Conservation (phyloP, 148 eudicot species). For the Salicornia ramosissima region DNA sequence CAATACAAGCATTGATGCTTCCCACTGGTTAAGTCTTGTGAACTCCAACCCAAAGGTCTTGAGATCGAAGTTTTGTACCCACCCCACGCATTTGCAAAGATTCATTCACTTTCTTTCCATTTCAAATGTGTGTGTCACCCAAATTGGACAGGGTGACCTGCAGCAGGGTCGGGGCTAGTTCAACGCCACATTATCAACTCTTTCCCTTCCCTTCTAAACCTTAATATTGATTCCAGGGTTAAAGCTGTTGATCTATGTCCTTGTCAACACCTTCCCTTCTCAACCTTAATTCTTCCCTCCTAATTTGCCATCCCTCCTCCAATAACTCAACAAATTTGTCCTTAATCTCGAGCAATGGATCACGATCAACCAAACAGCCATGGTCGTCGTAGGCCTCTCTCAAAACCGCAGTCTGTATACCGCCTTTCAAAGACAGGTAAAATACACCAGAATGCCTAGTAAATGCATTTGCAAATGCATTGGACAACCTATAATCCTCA, state of each 20-base stretch:
- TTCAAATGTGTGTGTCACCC: too few species aligned
- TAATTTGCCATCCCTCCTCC: conserved; percentile 61
- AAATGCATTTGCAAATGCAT: conserved; percentile 68
- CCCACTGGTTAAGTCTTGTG: too few species aligned
- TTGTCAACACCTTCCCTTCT: conserved; percentile 40
- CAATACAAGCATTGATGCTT: too few species aligned
- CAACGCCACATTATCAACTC: too few species aligned
- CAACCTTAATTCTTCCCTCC: conserved; percentile 44
- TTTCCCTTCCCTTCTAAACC: too few species aligned
- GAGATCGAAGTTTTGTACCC: too few species aligned
- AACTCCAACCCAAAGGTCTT: too few species aligned
- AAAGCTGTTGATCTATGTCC: conserved; percentile 45
- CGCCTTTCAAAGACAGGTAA: conserved; percentile 80
- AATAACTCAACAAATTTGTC: conserved; percentile 74
- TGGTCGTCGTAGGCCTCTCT: conserved; percentile 86
- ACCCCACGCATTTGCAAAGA: too few species aligned
- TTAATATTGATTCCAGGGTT: too few species aligned
- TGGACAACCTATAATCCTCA: conserved; percentile 77
- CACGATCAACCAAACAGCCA: conserved; percentile 62
- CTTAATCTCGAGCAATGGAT: conserved; percentile 64
- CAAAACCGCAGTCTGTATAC: conserved; percentile 78
- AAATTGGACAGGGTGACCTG: too few species aligned
- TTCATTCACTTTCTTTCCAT: too few species aligned
- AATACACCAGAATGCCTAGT: conserved; percentile 90
- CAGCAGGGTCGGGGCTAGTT: too few species aligned